Conservation (phyloP, 2,329 filamentous ascomycete genomes). For the Alternaria ethzedia region DNA sequence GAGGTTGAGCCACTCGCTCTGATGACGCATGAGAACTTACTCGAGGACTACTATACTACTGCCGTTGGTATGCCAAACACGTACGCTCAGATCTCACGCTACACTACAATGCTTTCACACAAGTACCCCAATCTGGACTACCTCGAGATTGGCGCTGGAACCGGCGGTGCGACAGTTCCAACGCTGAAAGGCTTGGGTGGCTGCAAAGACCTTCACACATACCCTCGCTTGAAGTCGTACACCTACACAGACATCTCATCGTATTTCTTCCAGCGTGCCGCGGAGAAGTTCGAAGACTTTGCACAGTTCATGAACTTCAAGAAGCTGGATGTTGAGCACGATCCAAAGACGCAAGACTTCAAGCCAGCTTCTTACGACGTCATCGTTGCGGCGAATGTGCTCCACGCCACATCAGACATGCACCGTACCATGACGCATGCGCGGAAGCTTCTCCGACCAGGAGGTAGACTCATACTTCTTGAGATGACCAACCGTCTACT, state of each 20-base stretch:
- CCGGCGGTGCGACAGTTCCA: constrained; percentile 19
- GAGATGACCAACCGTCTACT: constrained; percentile 41
- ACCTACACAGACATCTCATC: constrained; percentile 28
- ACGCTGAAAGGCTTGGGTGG: constrained; percentile 14
- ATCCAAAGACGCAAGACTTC: constrained; percentile 27
- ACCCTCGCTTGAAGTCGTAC: constrained; percentile 20
- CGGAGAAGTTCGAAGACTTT: constrained; percentile 15
- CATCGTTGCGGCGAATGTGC: constrained; percentile 44
- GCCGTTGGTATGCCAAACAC: constrained; percentile 22
- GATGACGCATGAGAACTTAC: constrained; percentile 21
- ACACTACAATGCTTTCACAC: constrained; percentile 15
- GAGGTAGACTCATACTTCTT: constrained; percentile 55
- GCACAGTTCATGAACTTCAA: constrained; percentile 20
- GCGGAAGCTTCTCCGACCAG: constrained; percentile 44
- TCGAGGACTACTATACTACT: constrained; percentile 21
- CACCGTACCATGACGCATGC: constrained; percentile 26
- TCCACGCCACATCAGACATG: constrained; percentile 33
- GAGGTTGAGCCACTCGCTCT: constrained; percentile 19
- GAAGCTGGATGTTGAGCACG: constrained; percentile 28
- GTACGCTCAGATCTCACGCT: constrained; percentile 21
- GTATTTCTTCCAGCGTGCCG: constrained; percentile 24
- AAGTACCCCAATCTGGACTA: constrained; percentile 21
- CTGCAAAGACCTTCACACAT: constrained; percentile 1
- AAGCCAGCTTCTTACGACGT: constrained; percentile 26
- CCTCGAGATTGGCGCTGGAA: constrained; percentile 26